Conservation (phyloP, 2,329 filamentous ascomycete species). For the Hortaea sp. region DNA sequence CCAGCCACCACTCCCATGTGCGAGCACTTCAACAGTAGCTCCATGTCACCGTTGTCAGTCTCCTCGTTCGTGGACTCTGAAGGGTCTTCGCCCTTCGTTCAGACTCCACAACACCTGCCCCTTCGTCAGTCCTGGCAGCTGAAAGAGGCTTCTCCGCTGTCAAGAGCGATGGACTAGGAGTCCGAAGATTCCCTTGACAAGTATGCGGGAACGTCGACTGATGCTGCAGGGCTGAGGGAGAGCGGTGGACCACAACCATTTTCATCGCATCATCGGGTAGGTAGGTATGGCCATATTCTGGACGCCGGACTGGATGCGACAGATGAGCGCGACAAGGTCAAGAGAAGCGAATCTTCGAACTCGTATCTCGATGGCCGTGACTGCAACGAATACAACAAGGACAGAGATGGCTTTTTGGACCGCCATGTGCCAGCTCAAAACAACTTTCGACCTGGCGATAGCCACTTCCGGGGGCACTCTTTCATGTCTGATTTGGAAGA, state of each 20-base stretch:
- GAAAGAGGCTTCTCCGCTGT: constrained; percentile 14
- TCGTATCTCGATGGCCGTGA: background rate
- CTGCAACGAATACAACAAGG: background rate
- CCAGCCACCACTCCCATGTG: constrained; percentile 15
- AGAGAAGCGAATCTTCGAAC: no score
- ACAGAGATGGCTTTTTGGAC: background rate
- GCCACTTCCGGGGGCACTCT: constrained; percentile 15
- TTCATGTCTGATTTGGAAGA: constrained; percentile 8
- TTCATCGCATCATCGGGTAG: constrained; percentile 39
- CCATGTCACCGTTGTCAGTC: background rate
- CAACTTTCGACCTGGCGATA: constrained; percentile 13
- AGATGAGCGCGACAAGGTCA: background rate
- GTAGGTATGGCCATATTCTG: constrained; percentile 34
- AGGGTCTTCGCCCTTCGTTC: constrained; percentile 35
- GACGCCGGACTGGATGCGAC: constrained; percentile 10
- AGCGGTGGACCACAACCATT: constrained; percentile 4
- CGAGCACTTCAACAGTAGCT: constrained; percentile 24
- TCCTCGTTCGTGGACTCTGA: background rate
- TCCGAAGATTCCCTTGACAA: constrained; percentile 10
- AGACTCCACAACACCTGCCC: constrained; percentile 31
- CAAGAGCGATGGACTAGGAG: constrained; percentile 7
- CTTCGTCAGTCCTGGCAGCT: constrained; percentile 13
- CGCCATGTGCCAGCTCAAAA: constrained; percentile 1
- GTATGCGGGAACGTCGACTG: constrained; percentile 2
- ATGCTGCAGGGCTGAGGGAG: constrained; percentile 3